These are phyloP conservation scores for Phytophthora pluvialis DNA, from an alignment of 352 stramenopile genomes.

Conservation along the genomic window DNA sequence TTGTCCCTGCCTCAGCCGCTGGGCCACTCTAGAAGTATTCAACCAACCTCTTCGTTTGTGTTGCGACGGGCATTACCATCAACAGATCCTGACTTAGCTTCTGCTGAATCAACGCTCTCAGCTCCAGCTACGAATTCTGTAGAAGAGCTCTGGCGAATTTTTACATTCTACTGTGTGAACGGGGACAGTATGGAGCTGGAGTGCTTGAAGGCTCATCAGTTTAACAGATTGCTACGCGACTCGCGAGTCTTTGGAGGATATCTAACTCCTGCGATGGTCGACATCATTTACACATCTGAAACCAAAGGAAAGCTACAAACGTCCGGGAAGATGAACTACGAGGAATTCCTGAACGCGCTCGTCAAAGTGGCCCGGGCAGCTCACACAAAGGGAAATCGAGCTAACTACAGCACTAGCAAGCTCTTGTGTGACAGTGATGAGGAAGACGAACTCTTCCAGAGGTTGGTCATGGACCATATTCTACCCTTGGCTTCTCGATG, in stretches of 20 bases:
- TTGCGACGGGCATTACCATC: constrained; percentile 19
- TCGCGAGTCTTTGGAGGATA: constrained; percentile 51
- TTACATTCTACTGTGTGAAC: constrained; percentile 84
- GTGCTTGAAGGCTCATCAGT: constrained; percentile 76
- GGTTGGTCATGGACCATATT: constrained; percentile 64
- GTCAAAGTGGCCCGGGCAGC: constrained; percentile 61
- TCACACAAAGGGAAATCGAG: constrained; percentile 39
- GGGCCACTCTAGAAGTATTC: constrained; percentile 7
- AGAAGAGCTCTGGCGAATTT: constrained; percentile 78
- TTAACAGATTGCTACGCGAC: constrained; percentile 74
- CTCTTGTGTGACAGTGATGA: constrained; percentile 47
- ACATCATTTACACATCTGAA: constrained; percentile 85
- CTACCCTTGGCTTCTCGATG: constrained; percentile 65
- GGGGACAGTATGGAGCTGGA: constrained; percentile 78
- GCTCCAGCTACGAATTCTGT: constrained; percentile 40
- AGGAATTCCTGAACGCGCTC: constrained; percentile 82
- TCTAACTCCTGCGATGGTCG: constrained; percentile 72
- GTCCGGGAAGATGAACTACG: constrained; percentile 77
- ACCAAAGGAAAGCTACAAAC: constrained; percentile 67
- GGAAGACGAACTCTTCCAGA: constrained; percentile 63
- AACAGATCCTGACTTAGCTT: constrained; percentile 15
- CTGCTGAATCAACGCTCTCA: constrained; percentile 1
- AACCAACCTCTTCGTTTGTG: constrained; percentile 4
- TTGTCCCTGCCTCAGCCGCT: constrained; percentile 18
- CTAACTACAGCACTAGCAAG: constrained; percentile 35